Conservation (phyloP, 2,329 filamentous ascomycete species). For the Penicillium hordei region DNA sequence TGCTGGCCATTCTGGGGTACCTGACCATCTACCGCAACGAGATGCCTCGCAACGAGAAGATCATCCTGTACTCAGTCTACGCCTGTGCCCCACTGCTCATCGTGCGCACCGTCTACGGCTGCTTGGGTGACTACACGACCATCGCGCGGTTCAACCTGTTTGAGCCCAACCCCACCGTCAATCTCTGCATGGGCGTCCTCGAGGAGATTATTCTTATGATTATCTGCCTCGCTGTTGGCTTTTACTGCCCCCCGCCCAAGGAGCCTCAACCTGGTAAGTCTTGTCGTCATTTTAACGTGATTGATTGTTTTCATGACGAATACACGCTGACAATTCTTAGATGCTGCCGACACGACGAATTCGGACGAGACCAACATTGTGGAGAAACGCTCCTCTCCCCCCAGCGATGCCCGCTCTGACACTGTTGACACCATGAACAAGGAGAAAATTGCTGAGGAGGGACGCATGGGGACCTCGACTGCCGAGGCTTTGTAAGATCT, state of each 20-base stretch:
- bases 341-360: background rate
- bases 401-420: background rate
- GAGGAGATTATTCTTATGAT: background rate
- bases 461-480: background rate
- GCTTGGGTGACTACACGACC: background rate
- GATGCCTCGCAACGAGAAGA: background rate
- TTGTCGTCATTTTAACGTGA: background rate
- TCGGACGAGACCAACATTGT: background rate
- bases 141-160: background rate
- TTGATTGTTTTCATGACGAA: background rate
- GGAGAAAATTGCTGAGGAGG: background rate
- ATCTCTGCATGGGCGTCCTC: background rate
- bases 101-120: background rate
- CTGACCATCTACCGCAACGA: background rate
- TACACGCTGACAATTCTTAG: background rate
- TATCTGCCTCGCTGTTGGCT: background rate
- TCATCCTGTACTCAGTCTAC: background rate
- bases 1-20: background rate
- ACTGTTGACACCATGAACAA: background rate
- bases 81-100: background rate
- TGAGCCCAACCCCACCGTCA: background rate
- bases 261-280: background rate
- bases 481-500: background rate
- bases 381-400: background rate
- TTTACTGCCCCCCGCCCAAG: background rate